Conservation (phyloP, 73 alveolate genomes). For the Tetrahymena borealis region DNA sequence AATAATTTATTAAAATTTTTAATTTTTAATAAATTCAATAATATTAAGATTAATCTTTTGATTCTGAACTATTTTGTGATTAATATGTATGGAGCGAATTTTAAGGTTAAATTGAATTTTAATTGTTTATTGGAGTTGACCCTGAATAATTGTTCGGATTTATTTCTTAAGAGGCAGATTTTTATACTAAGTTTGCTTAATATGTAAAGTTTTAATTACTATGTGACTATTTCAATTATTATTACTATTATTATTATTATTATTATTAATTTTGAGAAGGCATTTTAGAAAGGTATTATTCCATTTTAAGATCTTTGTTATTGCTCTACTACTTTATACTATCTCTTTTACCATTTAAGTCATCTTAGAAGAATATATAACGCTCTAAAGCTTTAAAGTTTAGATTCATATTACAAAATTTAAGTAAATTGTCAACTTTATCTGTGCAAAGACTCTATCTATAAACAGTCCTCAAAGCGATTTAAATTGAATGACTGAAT, state of each 20-base stretch:
- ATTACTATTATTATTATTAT: not conserved
- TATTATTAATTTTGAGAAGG: not conserved
- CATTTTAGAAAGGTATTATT: not conserved
- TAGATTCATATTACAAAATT: not conserved
- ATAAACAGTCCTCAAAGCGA: not conserved
- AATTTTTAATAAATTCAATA: no score
- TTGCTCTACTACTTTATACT: not conserved
- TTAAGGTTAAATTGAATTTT: no score
- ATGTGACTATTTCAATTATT: no score
- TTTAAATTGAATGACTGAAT: not conserved
- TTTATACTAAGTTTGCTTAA: no score
- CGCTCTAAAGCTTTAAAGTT: not conserved
- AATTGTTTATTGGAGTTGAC: no score
- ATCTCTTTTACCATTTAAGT: not conserved
- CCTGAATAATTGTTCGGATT: no score
- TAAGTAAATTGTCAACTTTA: not conserved
- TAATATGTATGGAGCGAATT: no score
- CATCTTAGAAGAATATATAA: not conserved
- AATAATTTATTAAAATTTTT: no score
- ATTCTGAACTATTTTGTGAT: no score
- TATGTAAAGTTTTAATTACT: no score
- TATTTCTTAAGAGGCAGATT: no score
- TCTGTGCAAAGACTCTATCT: not conserved
- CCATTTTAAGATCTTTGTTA: not conserved
- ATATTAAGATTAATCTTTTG: no score